phyloP scores from a whole-genome alignment of 257 asterid species.

The Solanum medicagineum region DNA sequence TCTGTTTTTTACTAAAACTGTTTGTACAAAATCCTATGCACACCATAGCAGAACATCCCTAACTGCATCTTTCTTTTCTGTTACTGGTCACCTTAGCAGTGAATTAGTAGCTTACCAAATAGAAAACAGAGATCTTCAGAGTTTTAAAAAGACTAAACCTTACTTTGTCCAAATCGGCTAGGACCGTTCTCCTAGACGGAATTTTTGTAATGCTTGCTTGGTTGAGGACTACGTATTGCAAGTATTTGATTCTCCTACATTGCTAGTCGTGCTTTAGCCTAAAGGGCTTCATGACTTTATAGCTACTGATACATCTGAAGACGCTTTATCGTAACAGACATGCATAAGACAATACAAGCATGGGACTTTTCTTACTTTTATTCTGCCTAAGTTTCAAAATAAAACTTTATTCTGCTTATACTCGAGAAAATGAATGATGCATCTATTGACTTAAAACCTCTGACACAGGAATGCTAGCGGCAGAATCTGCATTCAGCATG shows the following conservation, averaged over 20 bases:
- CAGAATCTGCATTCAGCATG: slow-evolving; percentile 65
- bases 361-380: not conserved
- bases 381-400: not conserved
- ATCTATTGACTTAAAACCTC: not conserved
- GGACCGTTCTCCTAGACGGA: not conserved
- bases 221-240: not conserved
- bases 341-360: not conserved
- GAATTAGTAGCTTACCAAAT: not conserved
- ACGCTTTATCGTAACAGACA: not conserved
- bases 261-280: not conserved
- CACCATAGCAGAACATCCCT: not conserved
- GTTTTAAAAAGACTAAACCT: not conserved
- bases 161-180: not conserved
- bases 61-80: not conserved
- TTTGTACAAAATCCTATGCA: not conserved
- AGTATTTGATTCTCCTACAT: not conserved
- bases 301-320: not conserved
- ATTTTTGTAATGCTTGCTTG: not conserved
- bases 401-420: not conserved
- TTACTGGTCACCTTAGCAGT: not conserved
- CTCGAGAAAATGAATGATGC: not conserved
- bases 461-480: slow-evolving; percentile 75
- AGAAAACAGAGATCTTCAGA: not conserved
- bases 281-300: not conserved
- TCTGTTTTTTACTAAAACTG: not conserved